Evolutionary conservation across 2,329 filamentous ascomycete species (phyloP).

Genomic region (Pleurostoma richardsiae): DNA sequence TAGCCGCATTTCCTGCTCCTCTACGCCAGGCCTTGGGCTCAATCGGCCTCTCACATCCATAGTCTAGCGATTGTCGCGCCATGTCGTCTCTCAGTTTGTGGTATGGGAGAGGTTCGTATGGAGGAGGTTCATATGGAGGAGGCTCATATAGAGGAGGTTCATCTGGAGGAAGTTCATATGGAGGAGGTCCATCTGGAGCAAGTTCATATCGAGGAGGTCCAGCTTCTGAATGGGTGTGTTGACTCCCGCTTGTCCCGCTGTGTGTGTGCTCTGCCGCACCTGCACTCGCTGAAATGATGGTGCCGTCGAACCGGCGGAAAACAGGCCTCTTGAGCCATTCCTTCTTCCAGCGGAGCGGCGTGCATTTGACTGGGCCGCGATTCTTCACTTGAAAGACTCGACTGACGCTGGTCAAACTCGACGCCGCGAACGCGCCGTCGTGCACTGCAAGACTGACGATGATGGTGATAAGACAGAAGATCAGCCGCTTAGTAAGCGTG

Average conservation of each 20-base stretch:
- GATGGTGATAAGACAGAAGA: constrained; percentile 16
- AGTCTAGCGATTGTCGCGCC: constrained; percentile 15
- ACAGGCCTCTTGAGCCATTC: constrained; percentile 16
- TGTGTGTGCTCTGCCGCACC: too few species aligned
- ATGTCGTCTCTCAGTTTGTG: constrained; percentile 18
- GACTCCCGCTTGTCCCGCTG: too few species aligned
- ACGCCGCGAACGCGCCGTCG: constrained; percentile 16
- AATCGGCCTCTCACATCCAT: too few species aligned
- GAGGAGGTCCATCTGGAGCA: too few species aligned
- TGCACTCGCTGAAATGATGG: too few species aligned
- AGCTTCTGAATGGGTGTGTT: too few species aligned
- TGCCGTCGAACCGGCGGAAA: constrained; percentile 12
- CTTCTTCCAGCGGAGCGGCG: constrained; percentile 16
- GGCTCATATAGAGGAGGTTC: constrained; percentile 14
- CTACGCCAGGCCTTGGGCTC: too few species aligned
- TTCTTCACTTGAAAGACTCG: constrained; percentile 9
- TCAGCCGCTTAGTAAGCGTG: constrained; percentile 14
- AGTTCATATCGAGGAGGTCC: too few species aligned
- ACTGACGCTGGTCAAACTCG: constrained; percentile 11
- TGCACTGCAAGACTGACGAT: constrained; percentile 17
- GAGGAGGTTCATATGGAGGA: too few species aligned
- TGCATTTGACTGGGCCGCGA: constrained; percentile 7
- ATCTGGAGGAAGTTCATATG: too few species aligned
- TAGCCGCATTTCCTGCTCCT: constrained; percentile 13
- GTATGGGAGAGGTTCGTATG: too few species aligned